Conservation (phyloP, 371 early-diverging fungal genomes). For the Rhizopus sp. region DNA sequence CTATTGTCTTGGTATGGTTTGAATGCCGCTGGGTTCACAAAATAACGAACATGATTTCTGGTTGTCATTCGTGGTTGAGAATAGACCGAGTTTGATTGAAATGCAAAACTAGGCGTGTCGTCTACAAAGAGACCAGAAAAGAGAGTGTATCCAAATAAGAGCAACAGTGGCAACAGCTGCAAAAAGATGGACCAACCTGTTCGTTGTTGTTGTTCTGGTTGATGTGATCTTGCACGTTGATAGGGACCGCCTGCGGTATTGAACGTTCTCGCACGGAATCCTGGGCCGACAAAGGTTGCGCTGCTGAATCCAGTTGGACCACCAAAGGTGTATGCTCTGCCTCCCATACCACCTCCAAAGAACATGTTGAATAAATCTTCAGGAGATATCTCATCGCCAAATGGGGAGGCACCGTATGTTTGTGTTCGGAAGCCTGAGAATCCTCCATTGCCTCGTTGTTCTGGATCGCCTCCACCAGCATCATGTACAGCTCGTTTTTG, state of each 20-base stretch:
- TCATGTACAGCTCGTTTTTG: conserved; percentile 89
- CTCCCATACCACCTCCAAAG: conserved; percentile 68
- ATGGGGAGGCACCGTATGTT: conserved; percentile 38
- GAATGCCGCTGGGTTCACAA: conserved; percentile 46
- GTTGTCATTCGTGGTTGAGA: conserved; percentile 40
- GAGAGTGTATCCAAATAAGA: conserved; percentile 46
- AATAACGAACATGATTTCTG: conserved; percentile 41
- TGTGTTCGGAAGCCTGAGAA: conserved; percentile 21
- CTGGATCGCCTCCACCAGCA: conserved; percentile 79
- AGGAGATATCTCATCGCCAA: conserved; percentile 84
- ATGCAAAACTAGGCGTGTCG: conserved; percentile 38
- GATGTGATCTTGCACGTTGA: conserved; percentile 16
- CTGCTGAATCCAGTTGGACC: conserved; percentile 45
- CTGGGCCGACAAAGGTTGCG: conserved; percentile 55
- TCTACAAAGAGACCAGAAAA: conserved; percentile 45
- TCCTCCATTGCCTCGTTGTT: conserved; percentile 37
- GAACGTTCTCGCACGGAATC: conserved; percentile 45
- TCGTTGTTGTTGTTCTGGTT: conserved; percentile 23
- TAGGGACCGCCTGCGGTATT: conserved; percentile 21
- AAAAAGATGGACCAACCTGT: conserved; percentile 37
- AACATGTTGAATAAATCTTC: conserved; percentile 98
- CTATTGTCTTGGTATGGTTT: conserved; percentile 24
- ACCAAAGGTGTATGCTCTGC: conserved; percentile 23
- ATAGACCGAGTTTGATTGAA: conserved; percentile 39
- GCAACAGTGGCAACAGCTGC: conserved; percentile 42